These are phyloP conservation scores for Flagelloscypha sp. DNA, from an alignment of 768 basidiomycete genomes.

Conservation along the genomic window DNA sequence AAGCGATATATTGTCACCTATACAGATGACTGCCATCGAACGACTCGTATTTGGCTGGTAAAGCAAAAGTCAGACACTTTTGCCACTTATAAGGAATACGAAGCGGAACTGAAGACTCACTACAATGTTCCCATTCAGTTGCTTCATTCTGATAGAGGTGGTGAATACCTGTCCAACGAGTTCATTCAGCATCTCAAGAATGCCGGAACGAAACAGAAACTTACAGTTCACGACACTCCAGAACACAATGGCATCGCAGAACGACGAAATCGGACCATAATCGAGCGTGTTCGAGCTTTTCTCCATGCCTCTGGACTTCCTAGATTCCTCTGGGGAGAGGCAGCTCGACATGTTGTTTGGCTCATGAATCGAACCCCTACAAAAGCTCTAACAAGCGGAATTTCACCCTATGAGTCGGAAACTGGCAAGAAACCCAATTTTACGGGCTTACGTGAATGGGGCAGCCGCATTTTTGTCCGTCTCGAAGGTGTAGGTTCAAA, in stretches of 20 bases:
- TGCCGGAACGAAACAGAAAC: slow-evolving; percentile 12
- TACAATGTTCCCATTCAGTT: slow-evolving; percentile 17
- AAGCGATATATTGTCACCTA: slow-evolving; percentile 24
- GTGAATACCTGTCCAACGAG: slow-evolving; percentile 18
- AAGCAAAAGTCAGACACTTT: slow-evolving; percentile 21
- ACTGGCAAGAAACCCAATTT: slow-evolving; percentile 17
- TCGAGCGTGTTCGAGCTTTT: slow-evolving; percentile 24
- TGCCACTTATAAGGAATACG: slow-evolving; percentile 16
- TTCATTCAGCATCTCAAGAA: slow-evolving; percentile 15
- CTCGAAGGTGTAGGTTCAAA: too few species aligned
- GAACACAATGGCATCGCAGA: slow-evolving; percentile 33
- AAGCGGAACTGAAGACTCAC: slow-evolving; percentile 19
- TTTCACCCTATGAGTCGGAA: slow-evolving; percentile 17
- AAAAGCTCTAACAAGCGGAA: slow-evolving; percentile 11
- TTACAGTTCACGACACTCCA: slow-evolving; percentile 20
- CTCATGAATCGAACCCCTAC: slow-evolving; percentile 20
- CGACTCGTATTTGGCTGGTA: slow-evolving; percentile 18
- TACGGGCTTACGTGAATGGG: slow-evolving; percentile 13
- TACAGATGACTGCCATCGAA: slow-evolving; percentile 24
- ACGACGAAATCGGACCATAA: slow-evolving; percentile 21
- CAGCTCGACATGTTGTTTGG: slow-evolving; percentile 17
- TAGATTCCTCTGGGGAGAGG: slow-evolving; percentile 25
- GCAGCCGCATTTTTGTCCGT: slow-evolving; percentile 20
- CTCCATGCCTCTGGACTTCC: slow-evolving; percentile 18
- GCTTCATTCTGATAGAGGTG: slow-evolving; percentile 21